Evolutionary conservation across 192 early-diverging fungal species (phyloP), one percentile per base, ranked within the genome.

Genomic region (Coemansia sp.): DNA sequence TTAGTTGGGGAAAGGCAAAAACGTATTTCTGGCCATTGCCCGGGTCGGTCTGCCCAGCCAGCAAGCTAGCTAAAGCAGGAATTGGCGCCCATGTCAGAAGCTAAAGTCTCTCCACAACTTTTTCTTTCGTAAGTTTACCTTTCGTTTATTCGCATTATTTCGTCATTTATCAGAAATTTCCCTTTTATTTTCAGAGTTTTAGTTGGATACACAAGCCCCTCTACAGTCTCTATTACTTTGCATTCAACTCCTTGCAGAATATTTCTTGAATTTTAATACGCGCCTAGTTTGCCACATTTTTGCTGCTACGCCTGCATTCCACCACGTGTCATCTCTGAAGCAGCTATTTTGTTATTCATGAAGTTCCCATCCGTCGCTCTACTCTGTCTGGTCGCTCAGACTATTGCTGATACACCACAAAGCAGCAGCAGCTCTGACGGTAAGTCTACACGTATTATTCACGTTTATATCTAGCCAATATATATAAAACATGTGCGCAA

Each of bases 291-390:
- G 28, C 28, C 28, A 31, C 28, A 31, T 44, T 44, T n/a, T 44
- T n/a, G 42, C n/a, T n/a, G 11, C 8, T 44, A n/a, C 42, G 42
- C n/a, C 42, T 15, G 42, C 46, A 48, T 48, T 17, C 17, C 14
- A 48, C 14, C 46, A 48, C 46, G 46, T 17, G 46, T 42, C 40
- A 2, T 15, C 15, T 42, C 15, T 2, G 15, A 42, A 42, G 40
- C 12, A 15, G 15, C 40, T 15, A 15, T 15, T 15, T 42, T 42
- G 40, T 42, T 15, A 15, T 14, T 31, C 28, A 56, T 56, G 54
- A 56, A 56, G 54, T 31, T 56, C 8, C 54, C 54, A 56, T 36
- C 54, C 1, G 31, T 36, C 19, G 54, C 19, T 56, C 54, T 56
- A 20, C 54, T 56, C 17, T 36, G 54, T 7, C 15, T 56, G 15